phyloP scores from a whole-genome alignment of 2,329 filamentous ascomycete genomes.

The Penicillium verrucosum region DNA sequence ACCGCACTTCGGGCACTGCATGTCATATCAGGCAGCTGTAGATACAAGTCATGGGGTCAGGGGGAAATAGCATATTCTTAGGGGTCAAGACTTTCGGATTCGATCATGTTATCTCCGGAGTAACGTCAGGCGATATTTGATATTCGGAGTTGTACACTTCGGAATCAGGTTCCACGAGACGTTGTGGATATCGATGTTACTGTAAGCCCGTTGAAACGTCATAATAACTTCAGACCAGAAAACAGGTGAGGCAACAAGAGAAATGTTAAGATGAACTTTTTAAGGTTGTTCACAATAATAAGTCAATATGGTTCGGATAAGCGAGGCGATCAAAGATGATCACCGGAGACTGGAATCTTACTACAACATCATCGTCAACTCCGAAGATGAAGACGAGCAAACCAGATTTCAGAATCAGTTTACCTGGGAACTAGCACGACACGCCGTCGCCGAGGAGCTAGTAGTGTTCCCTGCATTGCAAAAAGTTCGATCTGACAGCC shows the following conservation, averaged over 20 bases:
- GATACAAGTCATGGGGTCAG: background rate
- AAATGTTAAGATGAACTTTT: background rate
- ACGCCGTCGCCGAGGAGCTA: constrained; percentile 52
- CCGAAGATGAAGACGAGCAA: constrained; percentile 43
- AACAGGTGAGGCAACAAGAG: background rate
- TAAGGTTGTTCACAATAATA: background rate
- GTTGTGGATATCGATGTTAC: background rate
- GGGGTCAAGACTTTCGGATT: too few species aligned
- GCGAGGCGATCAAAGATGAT: constrained; percentile 43
- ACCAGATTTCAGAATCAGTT: constrained; percentile 51
- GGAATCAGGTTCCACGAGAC: background rate
- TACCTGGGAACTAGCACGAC: constrained; percentile 53
- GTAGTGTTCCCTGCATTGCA: constrained; percentile 56
- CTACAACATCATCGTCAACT: constrained; percentile 45
- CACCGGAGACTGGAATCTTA: constrained; percentile 43
- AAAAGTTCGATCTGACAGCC: constrained; percentile 46
- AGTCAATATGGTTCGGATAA: constrained; percentile 25
- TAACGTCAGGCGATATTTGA: background rate
- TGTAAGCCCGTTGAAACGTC: background rate
- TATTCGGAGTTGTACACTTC: background rate
- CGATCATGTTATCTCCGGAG: background rate
- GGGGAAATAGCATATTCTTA: too few species aligned
- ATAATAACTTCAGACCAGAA: background rate
- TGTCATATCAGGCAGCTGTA: background rate
- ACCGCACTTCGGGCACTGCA: background rate